A percentile compares a stretch with the other conserved stretches of the same genome.
phyloP scores from a whole-genome alignment of 495 filamentous ascomycete species.

The Ramalina intermedia region DNA sequence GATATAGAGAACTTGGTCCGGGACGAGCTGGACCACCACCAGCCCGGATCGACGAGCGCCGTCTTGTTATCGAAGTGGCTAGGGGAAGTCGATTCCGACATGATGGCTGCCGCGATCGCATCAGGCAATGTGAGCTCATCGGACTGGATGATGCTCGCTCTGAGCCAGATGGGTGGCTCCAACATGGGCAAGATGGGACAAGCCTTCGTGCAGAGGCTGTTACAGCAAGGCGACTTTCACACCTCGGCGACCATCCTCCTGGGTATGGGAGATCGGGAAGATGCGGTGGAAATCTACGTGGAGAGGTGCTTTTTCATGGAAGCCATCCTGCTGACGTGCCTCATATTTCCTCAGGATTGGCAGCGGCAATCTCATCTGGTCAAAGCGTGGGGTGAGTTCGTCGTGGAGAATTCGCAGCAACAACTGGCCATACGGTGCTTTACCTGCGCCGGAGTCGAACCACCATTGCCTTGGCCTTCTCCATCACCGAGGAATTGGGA shows the following conservation, averaged over 20 bases:
- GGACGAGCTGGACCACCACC: conserved; percentile 69
- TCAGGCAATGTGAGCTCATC: conserved; percentile 73
- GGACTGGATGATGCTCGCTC: conserved; percentile 93
- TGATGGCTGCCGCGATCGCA: conserved; percentile 58
- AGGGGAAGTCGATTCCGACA: conserved; percentile 67
- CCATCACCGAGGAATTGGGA: conserved; percentile 26
- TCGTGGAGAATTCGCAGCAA: conserved; percentile 71
- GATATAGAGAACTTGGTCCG: conserved; percentile 71
- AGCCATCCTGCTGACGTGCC: conserved; percentile 65
- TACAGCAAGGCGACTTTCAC: conserved; percentile 84
- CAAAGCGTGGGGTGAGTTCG: conserved; percentile 87
- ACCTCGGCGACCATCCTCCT: conserved; percentile 82
- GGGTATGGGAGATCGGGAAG: conserved; percentile 81
- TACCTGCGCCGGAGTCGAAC: conserved; percentile 63
- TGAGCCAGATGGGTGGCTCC: conserved; percentile 71
- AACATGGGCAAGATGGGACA: conserved; percentile 80
- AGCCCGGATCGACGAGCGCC: conserved; percentile 53
- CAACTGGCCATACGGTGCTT: conserved; percentile 88
- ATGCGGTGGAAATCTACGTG: conserved; percentile 92
- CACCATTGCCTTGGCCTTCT: conserved; percentile 71
- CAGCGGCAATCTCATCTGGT: conserved; percentile 76
- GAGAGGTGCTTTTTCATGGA: conserved; percentile 87
- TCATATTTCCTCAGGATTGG: conserved; percentile 68
- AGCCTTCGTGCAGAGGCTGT: conserved; percentile 77
- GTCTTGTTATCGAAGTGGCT: conserved; percentile 86